Evolutionary conservation across 2,329 filamentous ascomycete species (phyloP).

Genomic region (Lizonia empirigonia): DNA sequence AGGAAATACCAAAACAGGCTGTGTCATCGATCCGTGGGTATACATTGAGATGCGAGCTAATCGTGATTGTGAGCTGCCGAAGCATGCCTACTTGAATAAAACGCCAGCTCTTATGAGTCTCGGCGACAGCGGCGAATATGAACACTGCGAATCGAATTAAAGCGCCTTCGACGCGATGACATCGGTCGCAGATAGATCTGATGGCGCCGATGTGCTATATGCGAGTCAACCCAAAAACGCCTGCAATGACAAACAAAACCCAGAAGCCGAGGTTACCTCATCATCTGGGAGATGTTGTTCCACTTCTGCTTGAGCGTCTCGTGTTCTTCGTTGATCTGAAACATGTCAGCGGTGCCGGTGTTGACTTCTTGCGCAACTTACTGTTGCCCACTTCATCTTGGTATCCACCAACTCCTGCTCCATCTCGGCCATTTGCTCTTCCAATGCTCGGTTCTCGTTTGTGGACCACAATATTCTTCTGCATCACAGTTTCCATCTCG

Average conservation of each 20-base stretch:
- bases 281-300: constrained; percentile 54
- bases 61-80: constrained; percentile 9
- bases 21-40: constrained; percentile 28
- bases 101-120: constrained; percentile 7
- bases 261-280: constrained; percentile 41
- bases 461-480: constrained; percentile 89
- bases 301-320: constrained; percentile 57
- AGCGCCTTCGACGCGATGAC: constrained; percentile 31
- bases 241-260: constrained; percentile 19
- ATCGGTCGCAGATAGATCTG: constrained; percentile 24
- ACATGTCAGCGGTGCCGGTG: constrained; percentile 42
- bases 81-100: constrained; percentile 10
- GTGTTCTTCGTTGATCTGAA: constrained; percentile 55
- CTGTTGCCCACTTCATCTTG: constrained; percentile 95
- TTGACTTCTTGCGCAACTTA: constrained; percentile 60
- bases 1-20: constrained; percentile 14
- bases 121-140: constrained; percentile 32
- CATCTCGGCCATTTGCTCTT: constrained; percentile 89
- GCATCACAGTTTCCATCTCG: constrained; percentile 91
- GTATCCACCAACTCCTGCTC: constrained; percentile 90
- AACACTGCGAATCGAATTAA: constrained; percentile 38
- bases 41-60: constrained; percentile 31
- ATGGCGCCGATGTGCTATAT: constrained; percentile 29
- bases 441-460: constrained; percentile 87
- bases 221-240: constrained; percentile 32